phyloP scores from a whole-genome alignment of 2,329 filamentous ascomycete genomes.

The Aspergillus hiratsukae region DNA sequence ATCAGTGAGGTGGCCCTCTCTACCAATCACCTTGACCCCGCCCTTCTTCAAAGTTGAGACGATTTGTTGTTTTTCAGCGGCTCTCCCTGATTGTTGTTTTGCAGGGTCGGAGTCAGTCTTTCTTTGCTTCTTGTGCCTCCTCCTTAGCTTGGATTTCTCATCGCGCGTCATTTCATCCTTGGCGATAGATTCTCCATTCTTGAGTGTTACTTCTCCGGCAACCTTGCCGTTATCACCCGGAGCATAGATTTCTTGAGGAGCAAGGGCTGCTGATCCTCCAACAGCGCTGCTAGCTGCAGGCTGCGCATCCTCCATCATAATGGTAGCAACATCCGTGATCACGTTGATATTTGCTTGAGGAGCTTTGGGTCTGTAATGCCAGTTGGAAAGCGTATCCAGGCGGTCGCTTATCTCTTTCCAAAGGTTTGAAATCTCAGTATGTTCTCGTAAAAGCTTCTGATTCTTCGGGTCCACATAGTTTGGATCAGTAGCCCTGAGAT shows the following conservation, averaged over 20 bases:
- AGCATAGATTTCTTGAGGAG: constrained; percentile 90
- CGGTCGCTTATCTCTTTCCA: constrained; percentile 78
- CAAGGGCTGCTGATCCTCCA: constrained; percentile 62
- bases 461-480: constrained; percentile 76
- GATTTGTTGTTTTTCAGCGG: constrained; percentile 49
- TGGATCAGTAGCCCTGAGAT: constrained; percentile 72
- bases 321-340: constrained; percentile 83
- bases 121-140: constrained; percentile 80
- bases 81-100: constrained; percentile 44
- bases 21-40: constrained; percentile 86
- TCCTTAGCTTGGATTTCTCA: constrained; percentile 70
- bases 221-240: constrained; percentile 62
- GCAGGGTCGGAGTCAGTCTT: constrained; percentile 51
- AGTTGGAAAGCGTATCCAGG: constrained; percentile 84
- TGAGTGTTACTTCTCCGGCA: constrained; percentile 69
- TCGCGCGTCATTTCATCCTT: constrained; percentile 84
- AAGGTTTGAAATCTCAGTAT: constrained; percentile 73
- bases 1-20: constrained; percentile 79
- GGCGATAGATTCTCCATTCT: constrained; percentile 71
- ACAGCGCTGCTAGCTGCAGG: constrained; percentile 70
- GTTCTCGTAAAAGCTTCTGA: constrained; percentile 75
- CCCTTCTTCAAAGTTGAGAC: constrained; percentile 72
- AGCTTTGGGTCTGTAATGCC: constrained; percentile 91
- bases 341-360: constrained; percentile 77
- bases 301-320: constrained; percentile 92